Conservation (phyloP, 768 basidiomycete species). For the Serendipita sp. region DNA sequence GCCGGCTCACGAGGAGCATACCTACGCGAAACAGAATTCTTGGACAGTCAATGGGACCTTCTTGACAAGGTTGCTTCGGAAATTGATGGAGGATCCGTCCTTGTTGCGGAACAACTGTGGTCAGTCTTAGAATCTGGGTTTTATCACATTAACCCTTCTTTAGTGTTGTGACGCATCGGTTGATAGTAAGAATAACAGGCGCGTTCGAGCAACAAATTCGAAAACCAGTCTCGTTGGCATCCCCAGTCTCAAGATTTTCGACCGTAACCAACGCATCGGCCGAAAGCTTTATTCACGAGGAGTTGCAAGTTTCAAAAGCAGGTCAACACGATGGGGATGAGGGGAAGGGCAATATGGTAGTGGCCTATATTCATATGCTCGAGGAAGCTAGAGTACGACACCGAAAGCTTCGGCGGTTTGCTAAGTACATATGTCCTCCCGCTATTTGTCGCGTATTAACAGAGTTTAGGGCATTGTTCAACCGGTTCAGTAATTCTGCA, state of each 20-base stretch:
- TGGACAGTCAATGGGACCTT: conserved; percentile 92
- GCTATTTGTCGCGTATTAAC: conserved; percentile 6
- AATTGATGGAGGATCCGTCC: conserved; percentile 67
- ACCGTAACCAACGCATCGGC: conserved; percentile 8
- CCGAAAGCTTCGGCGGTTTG: conserved; percentile 86
- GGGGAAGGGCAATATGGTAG: conserved; percentile 11
- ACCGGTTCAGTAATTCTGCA: conserved; percentile 84
- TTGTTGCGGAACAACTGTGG: conserved; percentile 95
- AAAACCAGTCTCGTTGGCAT: not conserved
- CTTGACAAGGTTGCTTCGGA: conserved; percentile 84
- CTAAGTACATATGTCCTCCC: conserved; percentile 36
- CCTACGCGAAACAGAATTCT: conserved; percentile 96
- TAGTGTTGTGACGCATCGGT: conserved; percentile 81
- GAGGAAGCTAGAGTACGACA: conserved; percentile 85
- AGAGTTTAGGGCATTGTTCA: conserved; percentile 43
- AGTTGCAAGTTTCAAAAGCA: not conserved
- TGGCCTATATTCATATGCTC: conserved; percentile 85
- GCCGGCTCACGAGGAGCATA: conserved; percentile 60
- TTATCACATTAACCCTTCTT: not conserved
- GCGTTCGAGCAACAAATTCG: conserved; percentile 86
- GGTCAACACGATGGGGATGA: not conserved
- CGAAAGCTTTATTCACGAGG: not conserved
- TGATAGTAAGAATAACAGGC: conserved; percentile 83
- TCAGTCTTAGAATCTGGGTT: conserved; percentile 24
- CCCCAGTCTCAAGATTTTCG: not conserved